phyloP scores from a whole-genome alignment of 1,139 yeast species.

The Saccharomyces pastorianus region DNA sequence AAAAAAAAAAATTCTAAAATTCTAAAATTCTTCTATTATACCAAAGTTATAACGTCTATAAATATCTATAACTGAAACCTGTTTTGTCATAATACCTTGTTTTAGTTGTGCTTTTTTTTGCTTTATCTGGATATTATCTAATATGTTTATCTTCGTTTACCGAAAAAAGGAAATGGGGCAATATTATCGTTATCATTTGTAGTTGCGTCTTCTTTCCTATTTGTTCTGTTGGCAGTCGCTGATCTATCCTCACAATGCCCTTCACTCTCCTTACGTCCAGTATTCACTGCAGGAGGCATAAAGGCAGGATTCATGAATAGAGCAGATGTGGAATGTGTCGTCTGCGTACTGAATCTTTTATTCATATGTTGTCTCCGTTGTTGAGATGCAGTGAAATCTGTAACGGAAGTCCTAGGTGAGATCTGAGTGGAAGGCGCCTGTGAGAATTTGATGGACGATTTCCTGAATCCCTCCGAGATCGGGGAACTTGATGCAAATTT shows the following conservation, averaged over 20 bases:
- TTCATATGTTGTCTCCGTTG: neutral
- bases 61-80: neutral
- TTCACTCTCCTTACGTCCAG: neutral
- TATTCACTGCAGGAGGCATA: constrained; percentile 3
- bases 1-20: no score
- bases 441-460: neutral
- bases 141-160: neutral
- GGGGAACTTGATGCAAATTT: constrained; percentile 1
- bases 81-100: neutral
- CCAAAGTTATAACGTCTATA: neutral
- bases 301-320: constrained; percentile 4
- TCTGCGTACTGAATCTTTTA: constrained; percentile 3
- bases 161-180: neutral
- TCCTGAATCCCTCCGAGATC: constrained; percentile 1
- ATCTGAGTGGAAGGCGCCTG: neutral
- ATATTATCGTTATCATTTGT: neutral
- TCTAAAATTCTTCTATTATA: no score
- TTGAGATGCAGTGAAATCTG: neutral
- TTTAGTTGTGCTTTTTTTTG: neutral
- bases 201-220: neutral
- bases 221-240: neutral
- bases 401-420: constrained; percentile 2
- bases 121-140: neutral
- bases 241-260: neutral
- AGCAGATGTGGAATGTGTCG: constrained; percentile 1